Base-by-base conservation (phyloP, 208 protist genomes). In the Crithidia fasciculata region DNA sequence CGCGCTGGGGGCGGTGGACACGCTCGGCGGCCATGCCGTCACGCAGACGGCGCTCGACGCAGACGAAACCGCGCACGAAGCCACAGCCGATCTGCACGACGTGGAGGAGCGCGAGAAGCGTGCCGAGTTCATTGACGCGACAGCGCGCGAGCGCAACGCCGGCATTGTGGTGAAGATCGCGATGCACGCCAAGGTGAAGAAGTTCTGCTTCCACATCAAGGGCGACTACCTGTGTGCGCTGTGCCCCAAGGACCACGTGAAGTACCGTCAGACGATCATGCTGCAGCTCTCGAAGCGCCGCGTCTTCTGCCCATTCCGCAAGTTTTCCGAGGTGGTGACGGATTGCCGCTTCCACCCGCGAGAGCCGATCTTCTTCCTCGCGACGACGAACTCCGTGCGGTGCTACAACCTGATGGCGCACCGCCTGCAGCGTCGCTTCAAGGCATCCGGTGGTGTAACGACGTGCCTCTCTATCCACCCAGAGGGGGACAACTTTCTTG, bases 331-430 rank as follows among this genome's bases (percentile, higher is more conserved):
- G 70, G 80, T 95, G 15, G 91, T 97, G 69, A 96, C 90, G 39
- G 93, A 97, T 89, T 97, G 94, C 74, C 81, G 84, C 47, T 99
- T 99, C 86, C 99, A 99, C 81, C 99, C 99, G 37, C 96, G 88
- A 18, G 97, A 99, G 89, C 99, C 99, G n/a, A 75, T 98, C 78
- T 98, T 99, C 83, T 99, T 99, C 81, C 92, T 99, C 60, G 90
- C 97, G 39, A 98, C 96, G 28, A 94, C 90, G 37, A 96, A 96
- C 67, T 90, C 91, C 19, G 91, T 99, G 56, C 96, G 97, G 28
- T 89, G 99, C 28, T 99, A 99, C 89, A 98, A 99, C 86, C 92
- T 99, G 9, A 71, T 96, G 55, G 96, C 98, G 54, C 97, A 99
- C 81, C 85, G 90, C 69, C 88, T 99, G 8, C 85, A 98, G 62